phyloP scores from a whole-genome alignment of 148 eudicot genomes.

The Chenopodium album region DNA sequence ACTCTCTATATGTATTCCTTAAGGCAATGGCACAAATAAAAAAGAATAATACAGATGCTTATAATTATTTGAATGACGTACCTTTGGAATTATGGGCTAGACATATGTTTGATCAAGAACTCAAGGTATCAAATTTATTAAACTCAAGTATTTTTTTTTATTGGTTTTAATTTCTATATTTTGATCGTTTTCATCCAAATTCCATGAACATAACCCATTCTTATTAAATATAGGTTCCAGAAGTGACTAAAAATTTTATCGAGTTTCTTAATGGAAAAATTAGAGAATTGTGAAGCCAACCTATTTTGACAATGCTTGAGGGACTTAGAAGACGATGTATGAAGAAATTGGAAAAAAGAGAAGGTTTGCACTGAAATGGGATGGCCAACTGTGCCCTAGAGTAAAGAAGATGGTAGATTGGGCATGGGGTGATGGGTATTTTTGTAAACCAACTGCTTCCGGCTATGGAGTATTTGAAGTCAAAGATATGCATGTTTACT shows the following conservation, averaged over 20 bases:
- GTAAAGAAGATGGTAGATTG: background rate
- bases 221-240: background rate
- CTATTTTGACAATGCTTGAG: constrained; percentile 11
- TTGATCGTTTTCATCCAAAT: too few species aligned
- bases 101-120: background rate
- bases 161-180: too few species aligned
- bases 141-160: too few species aligned
- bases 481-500: background rate
- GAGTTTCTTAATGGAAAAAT: constrained; percentile 14
- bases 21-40: constrained; percentile 2
- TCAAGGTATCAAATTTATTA: background rate
- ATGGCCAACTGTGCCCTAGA: background rate
- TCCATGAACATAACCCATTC: too few species aligned
- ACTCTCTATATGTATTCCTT: background rate
- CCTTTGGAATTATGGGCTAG: constrained; percentile 3
- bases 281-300: background rate
- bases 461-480: background rate
- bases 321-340: background rate
- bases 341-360: constrained; percentile 1
- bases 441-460: background rate
- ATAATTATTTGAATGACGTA: background rate
- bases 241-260: constrained; percentile 8
- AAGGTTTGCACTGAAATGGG: background rate
- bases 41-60: background rate
- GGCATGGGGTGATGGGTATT: constrained; percentile 4